phyloP scores from a whole-genome alignment of 2,329 filamentous ascomycete species.

The Celoporthe dispersa region DNA sequence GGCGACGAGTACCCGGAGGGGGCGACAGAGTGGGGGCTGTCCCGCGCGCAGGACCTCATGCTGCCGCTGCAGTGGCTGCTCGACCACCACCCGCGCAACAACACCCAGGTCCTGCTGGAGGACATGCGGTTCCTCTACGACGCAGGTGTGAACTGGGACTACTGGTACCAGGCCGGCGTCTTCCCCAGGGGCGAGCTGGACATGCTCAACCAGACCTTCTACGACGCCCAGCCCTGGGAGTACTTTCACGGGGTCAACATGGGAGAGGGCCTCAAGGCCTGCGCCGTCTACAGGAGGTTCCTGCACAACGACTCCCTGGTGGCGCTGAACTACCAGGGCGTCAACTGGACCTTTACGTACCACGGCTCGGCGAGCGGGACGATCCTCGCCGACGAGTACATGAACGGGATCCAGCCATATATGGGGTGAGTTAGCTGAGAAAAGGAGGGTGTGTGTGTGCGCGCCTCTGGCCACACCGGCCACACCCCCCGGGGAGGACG shows the following conservation, averaged over 20 bases:
- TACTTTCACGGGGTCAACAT: slow-evolving; percentile 22
- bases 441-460: neutral
- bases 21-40: slow-evolving; percentile 38
- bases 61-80: slow-evolving; percentile 42
- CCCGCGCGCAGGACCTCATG: slow-evolving; percentile 41
- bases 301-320: slow-evolving; percentile 21
- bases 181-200: slow-evolving; percentile 21
- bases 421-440: slow-evolving; percentile 23
- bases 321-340: slow-evolving; percentile 15
- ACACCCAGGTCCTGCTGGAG: slow-evolving; percentile 32
- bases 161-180: slow-evolving; percentile 19
- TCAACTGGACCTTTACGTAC: slow-evolving; percentile 23
- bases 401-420: slow-evolving; percentile 17
- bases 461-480: neutral
- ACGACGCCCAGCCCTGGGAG: slow-evolving; percentile 16
- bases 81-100: slow-evolving; percentile 38
- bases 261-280: slow-evolving; percentile 20
- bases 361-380: slow-evolving; percentile 22
- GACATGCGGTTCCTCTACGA: slow-evolving; percentile 19
- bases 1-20: slow-evolving; percentile 46
- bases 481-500: no score
- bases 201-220: slow-evolving; percentile 23
- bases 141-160: slow-evolving; percentile 24
- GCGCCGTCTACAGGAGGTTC: slow-evolving; percentile 20
- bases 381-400: slow-evolving; percentile 25